Conservation (phyloP, 1,139 yeast genomes). For the Blastobotrys petasosporus region DNA sequence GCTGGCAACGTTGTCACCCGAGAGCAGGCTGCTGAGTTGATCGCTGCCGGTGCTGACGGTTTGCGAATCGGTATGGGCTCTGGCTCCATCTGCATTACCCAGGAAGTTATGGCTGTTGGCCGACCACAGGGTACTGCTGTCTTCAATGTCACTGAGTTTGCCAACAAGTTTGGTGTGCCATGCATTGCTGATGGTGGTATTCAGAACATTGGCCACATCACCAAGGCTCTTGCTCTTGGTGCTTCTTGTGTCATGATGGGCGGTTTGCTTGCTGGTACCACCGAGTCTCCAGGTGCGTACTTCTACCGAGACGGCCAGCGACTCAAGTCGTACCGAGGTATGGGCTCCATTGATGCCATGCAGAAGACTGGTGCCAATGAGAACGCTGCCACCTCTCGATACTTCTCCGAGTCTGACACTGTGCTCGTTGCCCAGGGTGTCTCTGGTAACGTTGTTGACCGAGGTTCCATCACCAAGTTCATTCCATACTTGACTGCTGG, state of each 20-base stretch:
- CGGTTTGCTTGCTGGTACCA: constrained; percentile 96
- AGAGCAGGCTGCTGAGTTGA: constrained; percentile 96
- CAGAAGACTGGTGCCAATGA: constrained; percentile 82
- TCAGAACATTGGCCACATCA: constrained; percentile 96
- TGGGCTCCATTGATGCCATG: constrained; percentile 99
- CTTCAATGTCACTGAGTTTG: constrained; percentile 79
- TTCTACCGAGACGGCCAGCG: constrained; percentile 98
- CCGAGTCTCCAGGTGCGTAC: constrained; percentile 98
- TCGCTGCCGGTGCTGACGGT: constrained; percentile 96
- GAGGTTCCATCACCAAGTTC: constrained; percentile 91
- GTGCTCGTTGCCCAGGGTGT: constrained; percentile 99
- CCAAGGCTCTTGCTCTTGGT: constrained; percentile 94
- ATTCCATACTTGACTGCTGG: constrained; percentile 93
- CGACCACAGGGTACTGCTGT: constrained; percentile 99
- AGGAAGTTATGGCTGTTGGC: constrained; percentile 99
- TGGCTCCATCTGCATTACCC: constrained; percentile 97
- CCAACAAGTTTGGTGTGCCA: constrained; percentile 86
- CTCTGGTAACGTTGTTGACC: constrained; percentile 92
- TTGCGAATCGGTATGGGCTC: constrained; percentile 99
- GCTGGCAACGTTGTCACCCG: constrained; percentile 99
- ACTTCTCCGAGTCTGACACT: constrained; percentile 91
- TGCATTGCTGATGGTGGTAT: constrained; percentile 99
- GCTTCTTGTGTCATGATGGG: constrained; percentile 99
- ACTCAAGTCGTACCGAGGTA: constrained; percentile 96
- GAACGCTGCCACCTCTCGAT: constrained; percentile 96